A percentile compares a stretch with the other conserved stretches of the same genome.
Evolutionary conservation across 75 land plant species (phyloP).

Genomic region (Adiantum capillusveneris): DNA sequence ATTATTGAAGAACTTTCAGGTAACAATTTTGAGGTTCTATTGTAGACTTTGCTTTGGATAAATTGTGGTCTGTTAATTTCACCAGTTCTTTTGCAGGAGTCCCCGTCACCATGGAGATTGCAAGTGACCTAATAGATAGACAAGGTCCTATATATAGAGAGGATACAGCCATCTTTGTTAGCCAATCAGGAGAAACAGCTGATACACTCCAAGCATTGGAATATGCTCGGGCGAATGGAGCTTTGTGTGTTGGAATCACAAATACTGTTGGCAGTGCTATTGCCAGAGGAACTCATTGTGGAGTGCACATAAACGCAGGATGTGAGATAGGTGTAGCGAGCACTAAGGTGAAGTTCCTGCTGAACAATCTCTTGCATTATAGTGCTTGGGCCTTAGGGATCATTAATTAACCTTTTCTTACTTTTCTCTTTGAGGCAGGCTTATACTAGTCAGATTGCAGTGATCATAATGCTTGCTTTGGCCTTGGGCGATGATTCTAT

Average conservation of each 20-base stretch:
- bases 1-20: constrained; percentile 95
- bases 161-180: constrained; percentile 94
- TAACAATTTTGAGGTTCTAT: constrained; percentile 21
- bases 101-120: constrained; percentile 91
- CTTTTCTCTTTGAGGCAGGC: constrained; percentile 44
- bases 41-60: too few species aligned
- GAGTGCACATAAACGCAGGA: constrained; percentile 98
- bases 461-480: constrained; percentile 88
- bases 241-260: constrained; percentile 95
- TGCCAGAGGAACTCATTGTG: constrained; percentile 90
- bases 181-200: constrained; percentile 99
- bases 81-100: constrained; percentile 35
- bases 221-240: constrained; percentile 86
- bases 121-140: constrained; percentile 91
- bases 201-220: constrained; percentile 83
- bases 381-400: too few species aligned
- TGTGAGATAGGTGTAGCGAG: constrained; percentile 98
- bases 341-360: constrained; percentile 63
- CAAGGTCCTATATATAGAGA: constrained; percentile 95
- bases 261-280: constrained; percentile 98
- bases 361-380: neutral
- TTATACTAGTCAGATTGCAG: constrained; percentile 97
- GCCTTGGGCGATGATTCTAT: constrained; percentile 87
- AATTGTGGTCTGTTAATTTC: too few species aligned
- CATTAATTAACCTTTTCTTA: too few species aligned